Base-by-base conservation (phyloP, 1,284 basidiomycete species). In the Ustilago loliicola region DNA sequence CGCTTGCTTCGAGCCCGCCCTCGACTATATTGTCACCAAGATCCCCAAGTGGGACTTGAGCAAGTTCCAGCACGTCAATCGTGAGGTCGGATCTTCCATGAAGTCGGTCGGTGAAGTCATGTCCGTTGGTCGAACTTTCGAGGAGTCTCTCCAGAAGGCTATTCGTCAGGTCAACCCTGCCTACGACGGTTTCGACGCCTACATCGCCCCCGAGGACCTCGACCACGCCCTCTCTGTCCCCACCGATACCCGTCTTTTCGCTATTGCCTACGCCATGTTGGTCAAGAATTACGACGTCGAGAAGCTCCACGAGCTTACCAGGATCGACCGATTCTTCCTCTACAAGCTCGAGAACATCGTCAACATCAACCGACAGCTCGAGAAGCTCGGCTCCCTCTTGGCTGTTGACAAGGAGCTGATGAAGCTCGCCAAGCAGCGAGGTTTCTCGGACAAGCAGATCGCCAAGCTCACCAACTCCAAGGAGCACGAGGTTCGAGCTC, bases 71-170 rank as follows among this genome's bases (percentile, higher is more conserved):
- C 89, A 90, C 84, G 97, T 99, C 69, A 93, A 97, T 87, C 93
- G 96, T 70, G 92, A 95, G 86, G 92, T 99, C 61, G 96, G 97
- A 42, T 98, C 96, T 2, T 91, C 95, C 29, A 99, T 99, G 97
- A 99, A 99, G 88, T 96, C 94, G 27, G 97, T 99, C 68, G 97
- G 97, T 73, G 97, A 99, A 87, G 96, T 99, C 83, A 99, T 99
- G 97, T 96, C 96, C 77, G 98, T 99, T 80, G 97, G 97, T 54
- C 93, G 97, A 80, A 99, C 97, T 1, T 99, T 98, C 81, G 97
- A 99, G 88, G 97, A 99, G 88, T 95, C 93, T 83, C 89, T 99
- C 85, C 97, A 99, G 87, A 99, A 99, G 89, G 97, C 97, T 59
- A 94, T 99, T 80, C 93, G 97, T 80, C 95, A 97, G 89, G 93